Conservation (phyloP, 148 eudicot species). For the Heliosperma pusillum region DNA sequence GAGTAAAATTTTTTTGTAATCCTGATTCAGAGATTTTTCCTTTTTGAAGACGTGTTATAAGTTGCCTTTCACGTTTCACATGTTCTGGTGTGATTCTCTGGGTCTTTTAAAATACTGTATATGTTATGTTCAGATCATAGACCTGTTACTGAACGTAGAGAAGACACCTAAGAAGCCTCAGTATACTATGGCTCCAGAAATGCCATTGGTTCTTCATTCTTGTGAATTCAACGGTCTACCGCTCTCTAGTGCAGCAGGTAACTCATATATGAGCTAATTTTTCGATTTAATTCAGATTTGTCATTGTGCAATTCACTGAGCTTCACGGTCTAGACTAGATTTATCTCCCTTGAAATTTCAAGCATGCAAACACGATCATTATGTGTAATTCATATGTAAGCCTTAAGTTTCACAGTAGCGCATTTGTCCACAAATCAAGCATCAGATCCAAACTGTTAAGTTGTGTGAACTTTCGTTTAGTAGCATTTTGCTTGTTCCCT, state of each 20-base stretch:
- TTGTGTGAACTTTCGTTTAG: not conserved
- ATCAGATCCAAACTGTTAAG: not conserved
- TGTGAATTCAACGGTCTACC: conserved; percentile 75
- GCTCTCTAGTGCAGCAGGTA: conserved; percentile 75
- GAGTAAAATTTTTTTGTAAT: conserved; percentile 32
- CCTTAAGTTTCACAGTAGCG: not conserved
- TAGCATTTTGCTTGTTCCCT: not conserved
- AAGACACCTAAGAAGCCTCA: conserved; percentile 82
- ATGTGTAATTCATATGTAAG: not conserved
- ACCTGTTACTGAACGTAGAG: conserved; percentile 68
- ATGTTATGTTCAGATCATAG: conserved; percentile 58
- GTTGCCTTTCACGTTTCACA: not conserved
- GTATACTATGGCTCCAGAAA: conserved; percentile 75
- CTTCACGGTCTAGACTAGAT: not conserved
- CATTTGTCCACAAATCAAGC: not conserved
- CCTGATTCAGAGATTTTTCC: not conserved
- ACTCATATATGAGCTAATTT: not conserved
- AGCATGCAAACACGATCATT: not conserved
- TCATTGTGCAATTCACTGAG: not conserved
- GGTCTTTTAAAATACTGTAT: conserved; percentile 15
- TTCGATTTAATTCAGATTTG: not conserved
- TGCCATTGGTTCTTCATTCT: conserved; percentile 82
- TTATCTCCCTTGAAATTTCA: not conserved
- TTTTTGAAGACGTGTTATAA: not conserved
- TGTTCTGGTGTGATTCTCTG: not conserved